Evolutionary conservation across 169 alveolate genomes (phyloP).

Genomic region (Eimeria maxima): DNA sequence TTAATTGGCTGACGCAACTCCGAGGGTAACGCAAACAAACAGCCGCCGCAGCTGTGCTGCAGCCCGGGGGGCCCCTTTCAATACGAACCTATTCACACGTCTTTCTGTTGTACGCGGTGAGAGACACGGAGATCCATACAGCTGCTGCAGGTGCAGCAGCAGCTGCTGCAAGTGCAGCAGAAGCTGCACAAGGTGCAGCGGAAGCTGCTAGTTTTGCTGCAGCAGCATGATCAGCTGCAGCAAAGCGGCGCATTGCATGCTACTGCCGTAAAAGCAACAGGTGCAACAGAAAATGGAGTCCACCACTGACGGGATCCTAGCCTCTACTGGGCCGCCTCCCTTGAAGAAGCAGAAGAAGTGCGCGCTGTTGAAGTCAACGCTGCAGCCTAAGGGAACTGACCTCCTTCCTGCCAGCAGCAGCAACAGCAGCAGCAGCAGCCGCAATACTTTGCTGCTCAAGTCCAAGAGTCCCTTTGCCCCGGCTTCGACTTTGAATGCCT

Average conservation of each 20-base stretch:
- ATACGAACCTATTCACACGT: no score
- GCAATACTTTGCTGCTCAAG: no score
- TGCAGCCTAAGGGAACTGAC: background rate
- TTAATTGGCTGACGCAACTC: no score
- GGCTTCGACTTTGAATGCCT: background rate
- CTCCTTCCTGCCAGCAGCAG: background rate
- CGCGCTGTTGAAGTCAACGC: no score
- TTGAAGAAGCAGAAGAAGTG: constrained; percentile 22
- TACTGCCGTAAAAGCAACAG: background rate
- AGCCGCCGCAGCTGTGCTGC: no score
- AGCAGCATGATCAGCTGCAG: background rate
- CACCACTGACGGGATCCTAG: background rate
- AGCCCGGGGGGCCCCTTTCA: no score
- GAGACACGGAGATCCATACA: no score
- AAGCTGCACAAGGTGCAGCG: no score
- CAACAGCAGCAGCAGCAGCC: background rate
- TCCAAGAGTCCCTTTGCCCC: constrained; percentile 28
- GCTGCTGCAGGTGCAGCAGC: constrained; percentile 11
- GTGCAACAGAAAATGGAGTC: constrained; percentile 10
- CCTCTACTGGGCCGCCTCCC: constrained; percentile 1
- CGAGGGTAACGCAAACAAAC: no score
- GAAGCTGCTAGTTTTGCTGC: background rate
- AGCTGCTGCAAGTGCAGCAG: background rate
- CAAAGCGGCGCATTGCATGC: no score
- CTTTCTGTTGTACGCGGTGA: no score